phyloP scores from a whole-genome alignment of 306 rosid genomes.

The Lathyrus tuberosus region DNA sequence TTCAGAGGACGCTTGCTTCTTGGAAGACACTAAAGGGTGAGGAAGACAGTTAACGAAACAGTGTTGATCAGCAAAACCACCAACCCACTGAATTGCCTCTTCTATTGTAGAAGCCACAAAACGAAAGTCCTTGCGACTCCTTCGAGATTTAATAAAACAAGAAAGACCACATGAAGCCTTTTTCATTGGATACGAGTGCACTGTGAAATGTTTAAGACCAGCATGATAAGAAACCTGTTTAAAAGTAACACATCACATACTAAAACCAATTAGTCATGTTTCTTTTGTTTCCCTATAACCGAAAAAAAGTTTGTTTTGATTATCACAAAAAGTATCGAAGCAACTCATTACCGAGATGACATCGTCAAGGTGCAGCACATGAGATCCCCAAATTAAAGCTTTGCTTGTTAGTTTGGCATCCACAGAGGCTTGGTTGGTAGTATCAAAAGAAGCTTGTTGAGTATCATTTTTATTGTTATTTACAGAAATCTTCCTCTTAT shows the following conservation, averaged over 20 bases:
- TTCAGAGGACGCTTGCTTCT: constrained; percentile 97
- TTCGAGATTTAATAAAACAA: constrained; percentile 68
- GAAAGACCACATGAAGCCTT: constrained; percentile 79
- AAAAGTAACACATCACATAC: constrained; percentile 42
- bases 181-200: constrained; percentile 82
- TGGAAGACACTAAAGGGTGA: constrained; percentile 87
- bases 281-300: constrained; percentile 30
- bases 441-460: constrained; percentile 51
- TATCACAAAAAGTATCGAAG: constrained; percentile 28
- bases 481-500: constrained; percentile 57
- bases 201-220: constrained; percentile 93
- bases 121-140: constrained; percentile 78
- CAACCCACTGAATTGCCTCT: constrained; percentile 98
- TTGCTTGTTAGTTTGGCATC: constrained; percentile 90
- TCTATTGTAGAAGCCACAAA: constrained; percentile 80
- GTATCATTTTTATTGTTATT: constrained; percentile 47
- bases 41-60: constrained; percentile 93
- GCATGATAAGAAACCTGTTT: constrained; percentile 89
- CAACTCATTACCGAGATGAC: constrained; percentile 74
- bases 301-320: constrained; percentile 27
- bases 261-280: constrained; percentile 37
- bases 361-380: constrained; percentile 74
- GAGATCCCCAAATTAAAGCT: constrained; percentile 86
- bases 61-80: constrained; percentile 96
- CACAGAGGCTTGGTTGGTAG: constrained; percentile 53